Percentiles rank a stretch among this genome's conserved stretches.
Evolutionary conservation across 257 asterid genomes (phyloP).

Genomic region (Petunia axillaris): DNA sequence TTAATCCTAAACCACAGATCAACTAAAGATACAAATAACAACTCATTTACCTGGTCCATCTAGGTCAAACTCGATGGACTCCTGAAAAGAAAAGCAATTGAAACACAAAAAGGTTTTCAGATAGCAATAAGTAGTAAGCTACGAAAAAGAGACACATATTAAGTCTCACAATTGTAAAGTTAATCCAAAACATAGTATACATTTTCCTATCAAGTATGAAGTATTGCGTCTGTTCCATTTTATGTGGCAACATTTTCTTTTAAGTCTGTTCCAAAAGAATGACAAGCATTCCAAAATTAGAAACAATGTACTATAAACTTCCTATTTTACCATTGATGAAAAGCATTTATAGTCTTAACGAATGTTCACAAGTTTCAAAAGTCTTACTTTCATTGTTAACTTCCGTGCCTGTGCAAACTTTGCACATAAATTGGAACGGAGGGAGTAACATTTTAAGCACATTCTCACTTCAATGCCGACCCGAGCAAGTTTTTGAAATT

Average conservation of each 20-base stretch:
- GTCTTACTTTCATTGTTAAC: too few relatives aligned
- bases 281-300: too few relatives aligned
- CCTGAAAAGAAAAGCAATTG: slow-evolving; percentile 29
- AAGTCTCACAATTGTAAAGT: background rate
- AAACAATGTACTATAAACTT: too few relatives aligned
- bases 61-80: slow-evolving; percentile 33
- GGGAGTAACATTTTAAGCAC: background rate
- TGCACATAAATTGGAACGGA: too few relatives aligned
- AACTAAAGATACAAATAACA: background rate
- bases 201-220: background rate
- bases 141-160: background rate
- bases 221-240: background rate
- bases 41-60: slow-evolving; percentile 82
- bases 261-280: too few relatives aligned
- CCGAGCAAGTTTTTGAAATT: background rate
- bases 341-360: too few relatives aligned
- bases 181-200: slow-evolving; percentile 5
- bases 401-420: too few relatives aligned
- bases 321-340: too few relatives aligned
- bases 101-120: background rate
- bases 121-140: background rate
- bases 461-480: background rate
- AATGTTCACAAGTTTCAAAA: too few relatives aligned
- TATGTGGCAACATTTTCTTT: too few relatives aligned
- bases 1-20: background rate